These are phyloP conservation scores for Tulasnella sp. DNA, from an alignment of 768 basidiomycete genomes.

Conservation along the genomic window DNA sequence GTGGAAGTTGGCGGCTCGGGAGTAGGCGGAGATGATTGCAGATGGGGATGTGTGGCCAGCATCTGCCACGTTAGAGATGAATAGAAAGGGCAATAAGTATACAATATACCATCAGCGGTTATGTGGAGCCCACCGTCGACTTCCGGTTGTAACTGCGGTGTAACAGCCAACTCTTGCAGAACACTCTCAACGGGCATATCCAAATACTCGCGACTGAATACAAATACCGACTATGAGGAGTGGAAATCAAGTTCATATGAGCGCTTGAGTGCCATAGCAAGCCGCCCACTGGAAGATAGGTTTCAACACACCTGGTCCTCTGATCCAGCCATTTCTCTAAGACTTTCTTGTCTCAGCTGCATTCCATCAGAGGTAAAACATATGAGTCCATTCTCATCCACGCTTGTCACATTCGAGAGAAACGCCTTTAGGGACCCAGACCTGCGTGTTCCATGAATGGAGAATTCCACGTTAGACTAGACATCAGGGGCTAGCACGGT, in stretches of 20 bases:
- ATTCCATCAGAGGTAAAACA: conserved; percentile 75
- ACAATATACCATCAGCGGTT: too few relatives aligned
- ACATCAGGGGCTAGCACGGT: not conserved
- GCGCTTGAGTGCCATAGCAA: not conserved
- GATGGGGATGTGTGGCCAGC: conserved; percentile 22
- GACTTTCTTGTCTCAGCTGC: conserved; percentile 56
- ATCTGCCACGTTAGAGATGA: not conserved
- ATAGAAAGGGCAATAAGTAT: not conserved
- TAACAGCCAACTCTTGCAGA: conserved; percentile 48
- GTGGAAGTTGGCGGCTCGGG: conserved; percentile 33
- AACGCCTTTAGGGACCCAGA: conserved; percentile 45
- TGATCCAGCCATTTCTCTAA: conserved; percentile 63
- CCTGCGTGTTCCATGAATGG: not conserved
- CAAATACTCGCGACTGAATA: conserved; percentile 74
- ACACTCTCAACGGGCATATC: conserved; percentile 59
- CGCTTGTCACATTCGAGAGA: conserved; percentile 57
- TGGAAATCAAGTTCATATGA: not conserved
- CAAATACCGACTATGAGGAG: conserved; percentile 50
- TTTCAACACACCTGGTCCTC: conserved; percentile 54
- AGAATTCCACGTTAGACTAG: not conserved
- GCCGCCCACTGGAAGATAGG: not conserved
- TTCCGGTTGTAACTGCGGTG: conserved; percentile 53
- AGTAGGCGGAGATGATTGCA: conserved; percentile 53
- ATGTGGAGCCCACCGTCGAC: conserved; percentile 50
- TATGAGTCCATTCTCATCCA: conserved; percentile 57